Evolutionary conservation across 805 yeast species (phyloP), one percentile per base, ranked within the genome.

Genomic region (Wickerhamiella azyma): DNA sequence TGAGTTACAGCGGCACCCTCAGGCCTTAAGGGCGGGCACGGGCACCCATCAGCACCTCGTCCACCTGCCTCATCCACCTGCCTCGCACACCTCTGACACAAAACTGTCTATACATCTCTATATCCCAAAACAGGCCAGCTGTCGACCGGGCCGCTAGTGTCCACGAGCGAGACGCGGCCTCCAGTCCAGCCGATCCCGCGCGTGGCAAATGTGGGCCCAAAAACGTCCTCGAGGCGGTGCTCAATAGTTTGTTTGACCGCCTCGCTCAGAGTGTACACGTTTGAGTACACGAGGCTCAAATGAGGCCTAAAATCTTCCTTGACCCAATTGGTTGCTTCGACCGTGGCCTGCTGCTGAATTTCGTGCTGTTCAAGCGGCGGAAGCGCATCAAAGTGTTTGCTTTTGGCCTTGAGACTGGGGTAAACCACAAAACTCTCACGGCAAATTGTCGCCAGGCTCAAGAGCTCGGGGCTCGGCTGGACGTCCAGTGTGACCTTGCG

Each of bases 271-370:
- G 84, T 85, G 52, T 74, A 70, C 24, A 72, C 59, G 48, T 76
- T 71, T 9, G 85, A 76, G 59, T 83, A 83, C 5, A 77, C 77
- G 46, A 83, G 61, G 7, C 86, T 79, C 14, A 83, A 65, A 58
- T 83, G 94, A 1, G 94, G 94, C 44, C 73, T 75, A 56, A 67
- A 83, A 45, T 76, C 80, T 10, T 49, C 80, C 11, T 49, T 50
- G 4, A 73, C 70, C 88, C 89, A 81, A 21, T 67, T 67, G 6
- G 63, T 67, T 0, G 85, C 78, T 29, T 71, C 66, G 37, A 57
- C 55, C 26, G 69, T 64, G 7, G 68, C 66, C 46, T 66, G 60
- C 5, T 64, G 55, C 29, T 52, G 59, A 14, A 53, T 46, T 8
- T 41, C 45, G 9, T 48, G 45, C 28, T 52, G 55, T 28, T 58